Conservation (phyloP, 495 filamentous ascomycete genomes). For the Podospora didyma region DNA sequence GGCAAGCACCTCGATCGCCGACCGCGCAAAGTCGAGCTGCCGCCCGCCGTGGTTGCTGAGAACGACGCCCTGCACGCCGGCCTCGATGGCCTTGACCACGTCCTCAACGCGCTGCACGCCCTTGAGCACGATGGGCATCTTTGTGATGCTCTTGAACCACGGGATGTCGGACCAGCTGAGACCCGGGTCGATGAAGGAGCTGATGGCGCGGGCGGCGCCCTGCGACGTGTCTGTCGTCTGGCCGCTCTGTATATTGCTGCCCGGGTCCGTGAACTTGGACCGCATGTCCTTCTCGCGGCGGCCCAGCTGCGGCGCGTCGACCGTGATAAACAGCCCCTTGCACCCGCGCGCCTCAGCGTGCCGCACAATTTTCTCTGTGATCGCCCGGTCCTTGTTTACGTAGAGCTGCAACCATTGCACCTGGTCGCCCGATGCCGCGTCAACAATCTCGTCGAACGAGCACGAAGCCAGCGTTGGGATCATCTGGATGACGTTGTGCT, state of each 20-base stretch:
- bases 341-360: slow-evolving; percentile 91
- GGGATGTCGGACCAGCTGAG: slow-evolving; percentile 93
- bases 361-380: slow-evolving; percentile 84
- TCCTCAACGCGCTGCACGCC: slow-evolving; percentile 96
- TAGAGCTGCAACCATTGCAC: slow-evolving; percentile 98
- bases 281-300: slow-evolving; percentile 95
- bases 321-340: slow-evolving; percentile 96
- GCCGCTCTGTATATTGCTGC: slow-evolving; percentile 73
- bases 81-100: slow-evolving; percentile 78
- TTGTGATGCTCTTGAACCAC: slow-evolving; percentile 88
- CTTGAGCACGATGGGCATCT: slow-evolving; percentile 96
- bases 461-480: slow-evolving; percentile 98
- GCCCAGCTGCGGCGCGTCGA: slow-evolving; percentile 93
- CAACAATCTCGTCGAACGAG: slow-evolving; percentile 94
- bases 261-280: slow-evolving; percentile 81
- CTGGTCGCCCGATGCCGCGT: slow-evolving; percentile 74
- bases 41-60: slow-evolving; percentile 95
- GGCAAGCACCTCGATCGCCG: slow-evolving; percentile 87
- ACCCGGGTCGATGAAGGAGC: slow-evolving; percentile 88
- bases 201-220: slow-evolving; percentile 86
- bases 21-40: slow-evolving; percentile 91
- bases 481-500: slow-evolving; percentile 91
- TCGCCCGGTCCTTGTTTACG: slow-evolving; percentile 92
- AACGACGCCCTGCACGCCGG: slow-evolving; percentile 85
- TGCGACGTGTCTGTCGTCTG: slow-evolving; percentile 79